Base-by-base conservation (phyloP, 2,329 filamentous ascomycete genomes). In the Mycocentrospora acerina region DNA sequence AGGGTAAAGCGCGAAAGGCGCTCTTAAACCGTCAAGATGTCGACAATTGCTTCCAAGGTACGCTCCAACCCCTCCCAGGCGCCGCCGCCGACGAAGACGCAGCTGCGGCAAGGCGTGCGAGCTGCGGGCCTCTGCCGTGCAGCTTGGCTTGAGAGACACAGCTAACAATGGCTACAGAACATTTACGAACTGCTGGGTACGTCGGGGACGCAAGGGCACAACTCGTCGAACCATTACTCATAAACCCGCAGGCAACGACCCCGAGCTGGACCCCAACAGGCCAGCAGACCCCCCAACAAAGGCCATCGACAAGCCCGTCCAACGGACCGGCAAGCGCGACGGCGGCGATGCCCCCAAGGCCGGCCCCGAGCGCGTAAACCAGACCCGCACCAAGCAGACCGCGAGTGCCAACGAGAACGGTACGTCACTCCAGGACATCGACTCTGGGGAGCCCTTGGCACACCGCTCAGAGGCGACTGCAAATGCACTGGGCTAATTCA, bases 141-240 rank as follows among this genome's bases (percentile, higher is more conserved):
- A 6, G 19, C 19, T 22, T 22, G 19, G 9, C n/a, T 16, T 8
- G 28, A 27, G 30, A 28, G 12, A 26, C 38, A 42, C 32, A 38
- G 51, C 72, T 78, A 58, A 77, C 58, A 45, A 46, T 32, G 32
- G 37, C 46, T 40, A 33, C 57, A 97, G 93, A 98, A 98, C 82
- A 85, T 88, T 69, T 97, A 88, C 82, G 91, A 93, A 82, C 85
- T 95, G 78, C 89, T 98, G 81, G 91, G 93, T 97, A 95, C 57
- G 67, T 56, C 33, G 26, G 36, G 24, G 35, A 39, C 39, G 28
- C 34, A 36, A 35, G 28, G 14, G 19, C 27, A 40, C 32, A 15
- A 31, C 30, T 42, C 33, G 32, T 9, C 42, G 30, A 32, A 53
- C 44, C 44, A 44, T 32, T 36, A 40, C 55, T 58, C 49, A 60